Evolutionary conservation across 495 filamentous ascomycete species (phyloP), one percentile per base, ranked within the genome.

Genomic region (Darksidea phi): DNA sequence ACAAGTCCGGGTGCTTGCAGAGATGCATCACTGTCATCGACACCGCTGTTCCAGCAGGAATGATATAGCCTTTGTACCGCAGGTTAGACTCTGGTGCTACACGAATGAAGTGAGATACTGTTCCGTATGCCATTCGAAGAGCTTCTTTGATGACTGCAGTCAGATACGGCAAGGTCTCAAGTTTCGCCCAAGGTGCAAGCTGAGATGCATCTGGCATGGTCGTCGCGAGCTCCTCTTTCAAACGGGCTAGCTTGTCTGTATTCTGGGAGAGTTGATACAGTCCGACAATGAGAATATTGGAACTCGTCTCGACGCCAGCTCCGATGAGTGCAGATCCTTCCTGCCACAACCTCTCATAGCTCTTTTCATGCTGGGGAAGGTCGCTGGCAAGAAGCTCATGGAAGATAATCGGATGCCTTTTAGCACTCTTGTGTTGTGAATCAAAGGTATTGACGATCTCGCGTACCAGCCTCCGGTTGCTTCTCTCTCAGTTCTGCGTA

Each of bases 101-200:
- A 32, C 28, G 28, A 4, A 32, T 32, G 28, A 32, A 10, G 28
- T 10, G 28, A 32, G 28, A 32, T 3, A 10, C 28, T 32, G 28
- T 32, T 32, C 28, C 28, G 28, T 32, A 32, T 10, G 28, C 28
- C 28, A 32, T 32, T 32, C 28, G 28, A 32, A 32, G 28, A 3
- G 28, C 23, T 23, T 53, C 49, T 34, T 53, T 32, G 25, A 53
- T 37, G 49, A 32, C 23, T 12, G 25, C 49, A n/a, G 24, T 5
- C 25, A 56, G 42, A 26, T 56, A 56, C 12, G 34, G 53, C 11
- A 56, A 36, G 3, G 13, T 20, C 25, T 56, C 37, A 20, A 46
- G 21, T 5, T 11, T 24, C 20, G 2, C 17, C 53, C 26, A 54
- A 13, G 50, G 23, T 6, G 24, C 28, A 10, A 36, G 11, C 23